These are phyloP conservation scores for Pseudozyma tsukubaensis DNA, from an alignment of 1,284 basidiomycete genomes.

Conservation along the genomic window DNA sequence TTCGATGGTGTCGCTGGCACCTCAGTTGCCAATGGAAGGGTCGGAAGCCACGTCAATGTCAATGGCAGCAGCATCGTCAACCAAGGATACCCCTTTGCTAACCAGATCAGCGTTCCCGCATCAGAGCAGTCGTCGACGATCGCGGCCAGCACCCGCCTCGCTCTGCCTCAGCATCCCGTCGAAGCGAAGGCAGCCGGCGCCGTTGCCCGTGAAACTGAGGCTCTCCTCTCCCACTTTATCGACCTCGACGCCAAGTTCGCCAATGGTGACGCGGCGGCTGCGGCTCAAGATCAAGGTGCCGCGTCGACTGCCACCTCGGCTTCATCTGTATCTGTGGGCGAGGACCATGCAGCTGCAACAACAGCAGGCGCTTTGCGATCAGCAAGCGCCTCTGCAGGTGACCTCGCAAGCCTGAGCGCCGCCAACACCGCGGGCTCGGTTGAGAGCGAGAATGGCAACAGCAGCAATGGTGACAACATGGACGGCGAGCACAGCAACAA, in stretches of 20 bases:
- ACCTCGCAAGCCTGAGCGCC: slow-evolving; percentile 43
- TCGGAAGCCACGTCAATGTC: slow-evolving; percentile 43
- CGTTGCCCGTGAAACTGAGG: slow-evolving; percentile 54
- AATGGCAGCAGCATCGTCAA: slow-evolving; percentile 62
- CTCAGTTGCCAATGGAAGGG: slow-evolving; percentile 19
- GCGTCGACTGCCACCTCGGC: slow-evolving; percentile 41
- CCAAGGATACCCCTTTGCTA: slow-evolving; percentile 32
- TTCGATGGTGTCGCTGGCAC: slow-evolving; percentile 31
- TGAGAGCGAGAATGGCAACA: slow-evolving; percentile 20
- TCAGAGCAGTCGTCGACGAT: slow-evolving; percentile 41
- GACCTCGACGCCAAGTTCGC: slow-evolving; percentile 47
- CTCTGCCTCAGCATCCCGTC: slow-evolving; percentile 36
- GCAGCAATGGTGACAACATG: slow-evolving; percentile 13
- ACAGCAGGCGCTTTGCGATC: slow-evolving; percentile 31
- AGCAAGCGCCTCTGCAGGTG: slow-evolving; percentile 37
- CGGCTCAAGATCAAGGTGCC: slow-evolving; percentile 49
- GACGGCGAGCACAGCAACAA: slow-evolving; percentile 12
- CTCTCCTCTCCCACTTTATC: slow-evolving; percentile 54
- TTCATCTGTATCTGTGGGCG: slow-evolving; percentile 46
- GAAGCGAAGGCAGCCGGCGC: slow-evolving; percentile 35
- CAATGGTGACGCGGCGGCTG: slow-evolving; percentile 46
- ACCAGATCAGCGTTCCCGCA: slow-evolving; percentile 28
- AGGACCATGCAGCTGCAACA: slow-evolving; percentile 28
- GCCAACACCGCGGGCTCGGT: slow-evolving; percentile 12
- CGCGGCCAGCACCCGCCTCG: slow-evolving; percentile 29